phyloP scores from a whole-genome alignment of 2,329 filamentous ascomycete genomes.

The Colletotrichum cereale region DNA sequence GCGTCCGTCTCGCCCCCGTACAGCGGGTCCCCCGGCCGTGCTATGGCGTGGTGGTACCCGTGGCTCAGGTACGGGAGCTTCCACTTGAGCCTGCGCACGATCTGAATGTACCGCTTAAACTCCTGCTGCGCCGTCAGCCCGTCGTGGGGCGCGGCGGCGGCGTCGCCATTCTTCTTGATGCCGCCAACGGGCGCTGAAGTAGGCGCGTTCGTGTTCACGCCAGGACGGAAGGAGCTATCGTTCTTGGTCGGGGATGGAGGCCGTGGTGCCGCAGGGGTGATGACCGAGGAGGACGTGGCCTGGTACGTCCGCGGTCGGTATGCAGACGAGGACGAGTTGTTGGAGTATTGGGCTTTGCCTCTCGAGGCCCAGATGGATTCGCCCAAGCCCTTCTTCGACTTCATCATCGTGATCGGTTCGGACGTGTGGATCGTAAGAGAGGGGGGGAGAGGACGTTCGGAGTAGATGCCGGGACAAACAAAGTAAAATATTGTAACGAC shows the following conservation, averaged over 20 bases:
- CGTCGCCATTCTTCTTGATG: background rate
- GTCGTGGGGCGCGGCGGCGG: slow-evolving; percentile 15
- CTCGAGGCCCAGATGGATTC: slow-evolving; percentile 38
- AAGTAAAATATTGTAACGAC: background rate
- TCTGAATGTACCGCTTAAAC: slow-evolving; percentile 70
- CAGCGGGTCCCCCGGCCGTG: slow-evolving; percentile 46
- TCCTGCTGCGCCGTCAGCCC: slow-evolving; percentile 53
- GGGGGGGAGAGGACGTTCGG: background rate
- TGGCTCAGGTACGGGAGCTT: slow-evolving; percentile 71
- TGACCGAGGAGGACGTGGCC: slow-evolving; percentile 20
- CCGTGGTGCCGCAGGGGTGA: slow-evolving; percentile 16
- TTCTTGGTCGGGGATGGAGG: background rate
- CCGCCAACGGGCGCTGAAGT: background rate
- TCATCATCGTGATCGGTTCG: background rate
- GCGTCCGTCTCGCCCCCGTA: slow-evolving; percentile 50
- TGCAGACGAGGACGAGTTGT: background rate
- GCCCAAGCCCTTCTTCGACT: slow-evolving; percentile 18
- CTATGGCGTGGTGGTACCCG: slow-evolving; percentile 65
- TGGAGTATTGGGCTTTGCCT: slow-evolving; percentile 8
- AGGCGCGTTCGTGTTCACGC: background rate
- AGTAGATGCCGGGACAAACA: background rate
- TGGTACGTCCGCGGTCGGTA: background rate
- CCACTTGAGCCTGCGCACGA: slow-evolving; percentile 72
- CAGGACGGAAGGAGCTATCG: background rate
- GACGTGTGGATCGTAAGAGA: background rate